Percentiles rank a stretch among this genome's conserved stretches.
These are phyloP conservation scores for Micractinium sp. DNA, from an alignment of 139 green algal genomes.

Conservation along the genomic window DNA sequence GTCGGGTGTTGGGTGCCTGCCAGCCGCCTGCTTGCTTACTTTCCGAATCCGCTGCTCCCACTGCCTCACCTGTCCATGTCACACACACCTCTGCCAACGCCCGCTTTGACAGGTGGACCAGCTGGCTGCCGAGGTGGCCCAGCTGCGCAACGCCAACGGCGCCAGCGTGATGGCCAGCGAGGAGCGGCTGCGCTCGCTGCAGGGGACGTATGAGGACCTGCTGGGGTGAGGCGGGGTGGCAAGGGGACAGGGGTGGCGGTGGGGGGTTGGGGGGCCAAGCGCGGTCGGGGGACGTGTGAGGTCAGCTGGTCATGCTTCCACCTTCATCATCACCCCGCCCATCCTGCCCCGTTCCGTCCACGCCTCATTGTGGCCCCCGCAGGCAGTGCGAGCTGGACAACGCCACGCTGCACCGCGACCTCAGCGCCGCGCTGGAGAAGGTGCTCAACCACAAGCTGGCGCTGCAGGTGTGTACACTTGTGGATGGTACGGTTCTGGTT, in stretches of 20 bases:
- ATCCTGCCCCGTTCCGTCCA: too few species aligned
- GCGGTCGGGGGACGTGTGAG: too few species aligned
- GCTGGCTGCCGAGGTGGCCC: slow-evolving; percentile 57
- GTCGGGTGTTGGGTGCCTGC: neutral
- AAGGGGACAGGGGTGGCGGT: neutral
- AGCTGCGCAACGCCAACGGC: slow-evolving; percentile 52
- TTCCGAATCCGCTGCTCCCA: neutral
- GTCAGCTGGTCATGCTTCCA: too few species aligned
- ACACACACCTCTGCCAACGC: neutral
- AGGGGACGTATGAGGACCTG: slow-evolving; percentile 57
- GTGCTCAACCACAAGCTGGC: slow-evolving; percentile 69
- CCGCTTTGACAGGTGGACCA: slow-evolving; percentile 45
- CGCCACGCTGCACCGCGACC: slow-evolving; percentile 55
- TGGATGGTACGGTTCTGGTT: neutral
- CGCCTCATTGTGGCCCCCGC: neutral
- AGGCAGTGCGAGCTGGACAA: slow-evolving; percentile 65
- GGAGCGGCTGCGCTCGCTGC: slow-evolving; percentile 46
- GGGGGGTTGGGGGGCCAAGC: neutral
- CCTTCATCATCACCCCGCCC: too few species aligned
- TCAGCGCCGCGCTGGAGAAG: slow-evolving; percentile 61
- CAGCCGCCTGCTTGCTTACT: too few species aligned
- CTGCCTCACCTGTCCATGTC: neutral
- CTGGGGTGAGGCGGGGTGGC: slow-evolving; percentile 47
- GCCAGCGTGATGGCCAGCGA: slow-evolving; percentile 58
- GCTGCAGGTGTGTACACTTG: slow-evolving; percentile 15